Conservation (phyloP, 768 basidiomycete genomes). For the Rhizopogon vesiculosus region DNA sequence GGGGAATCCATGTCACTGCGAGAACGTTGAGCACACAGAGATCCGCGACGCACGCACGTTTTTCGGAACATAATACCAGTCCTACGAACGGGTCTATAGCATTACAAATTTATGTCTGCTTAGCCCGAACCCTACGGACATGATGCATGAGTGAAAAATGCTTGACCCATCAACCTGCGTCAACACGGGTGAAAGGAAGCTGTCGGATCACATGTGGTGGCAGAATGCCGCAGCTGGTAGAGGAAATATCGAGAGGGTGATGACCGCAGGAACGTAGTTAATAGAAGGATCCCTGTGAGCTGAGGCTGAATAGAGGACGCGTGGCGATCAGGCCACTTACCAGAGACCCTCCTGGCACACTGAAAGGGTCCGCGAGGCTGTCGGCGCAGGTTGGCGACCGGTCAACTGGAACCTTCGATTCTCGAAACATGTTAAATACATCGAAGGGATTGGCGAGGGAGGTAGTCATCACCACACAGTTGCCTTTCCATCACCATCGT, state of each 20-base stretch:
- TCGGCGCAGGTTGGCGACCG: neutral
- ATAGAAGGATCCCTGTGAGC: neutral
- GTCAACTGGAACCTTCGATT: neutral
- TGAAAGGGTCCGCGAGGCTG: neutral
- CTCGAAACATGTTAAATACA: neutral
- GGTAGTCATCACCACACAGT: neutral
- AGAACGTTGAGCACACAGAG: neutral
- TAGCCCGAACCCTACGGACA: neutral
- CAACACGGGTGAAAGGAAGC: neutral
- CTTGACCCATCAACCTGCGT: neutral
- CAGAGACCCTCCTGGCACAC: neutral
- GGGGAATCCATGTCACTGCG: neutral
- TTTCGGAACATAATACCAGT: neutral
- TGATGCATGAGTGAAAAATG: neutral
- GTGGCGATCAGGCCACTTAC: neutral
- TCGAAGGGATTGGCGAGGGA: neutral
- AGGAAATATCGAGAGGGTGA: neutral
- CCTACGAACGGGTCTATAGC: neutral
- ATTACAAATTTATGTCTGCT: neutral
- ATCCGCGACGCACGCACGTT: neutral
- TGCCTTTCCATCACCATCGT: neutral
- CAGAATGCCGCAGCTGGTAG: neutral
- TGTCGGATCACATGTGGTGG: neutral
- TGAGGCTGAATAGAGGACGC: neutral
- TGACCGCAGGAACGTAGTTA: neutral